Conservation (phyloP, 1,284 basidiomycete species). For the Naganishia sp. region DNA sequence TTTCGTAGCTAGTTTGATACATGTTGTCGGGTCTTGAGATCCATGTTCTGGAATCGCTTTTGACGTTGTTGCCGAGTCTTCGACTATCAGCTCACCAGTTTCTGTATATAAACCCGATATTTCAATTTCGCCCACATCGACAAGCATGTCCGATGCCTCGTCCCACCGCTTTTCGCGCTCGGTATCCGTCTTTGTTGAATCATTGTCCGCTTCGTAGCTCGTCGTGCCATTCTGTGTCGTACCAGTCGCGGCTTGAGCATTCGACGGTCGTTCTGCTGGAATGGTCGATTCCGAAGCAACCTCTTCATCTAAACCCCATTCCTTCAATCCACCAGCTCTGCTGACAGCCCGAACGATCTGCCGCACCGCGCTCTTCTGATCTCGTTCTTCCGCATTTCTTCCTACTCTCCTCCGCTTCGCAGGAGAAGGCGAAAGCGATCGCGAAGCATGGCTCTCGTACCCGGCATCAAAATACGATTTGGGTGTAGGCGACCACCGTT, state of each 20-base stretch:
- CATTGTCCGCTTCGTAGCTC: conserved; percentile 10
- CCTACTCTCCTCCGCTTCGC: conserved; percentile 14
- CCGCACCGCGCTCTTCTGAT: not conserved
- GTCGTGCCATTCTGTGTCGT: not conserved
- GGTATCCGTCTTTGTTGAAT: conserved; percentile 1
- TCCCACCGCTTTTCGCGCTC: conserved; percentile 6
- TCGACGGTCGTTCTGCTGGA: too few relatives aligned
- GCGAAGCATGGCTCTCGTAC: conserved; percentile 9
- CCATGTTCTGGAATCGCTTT: not conserved
- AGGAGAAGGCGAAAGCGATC: conserved; percentile 12
- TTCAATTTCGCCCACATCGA: not conserved
- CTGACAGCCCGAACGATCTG: not conserved
- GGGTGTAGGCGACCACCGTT: conserved; percentile 22
- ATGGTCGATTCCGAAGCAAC: conserved; percentile 5
- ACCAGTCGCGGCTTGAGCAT: too few relatives aligned
- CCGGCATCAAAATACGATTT: conserved; percentile 16
- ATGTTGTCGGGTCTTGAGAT: not conserved
- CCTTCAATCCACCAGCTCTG: not conserved
- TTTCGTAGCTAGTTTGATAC: not conserved
- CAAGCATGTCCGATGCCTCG: conserved; percentile 10
- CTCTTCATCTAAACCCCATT: conserved; percentile 23
- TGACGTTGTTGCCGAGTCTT: too few relatives aligned
- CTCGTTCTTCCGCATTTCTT: not conserved
- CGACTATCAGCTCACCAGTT: too few relatives aligned
- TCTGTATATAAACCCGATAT: not conserved